Conservation (phyloP, 139 green algal species). For the Ettlia oleoabundans region DNA sequence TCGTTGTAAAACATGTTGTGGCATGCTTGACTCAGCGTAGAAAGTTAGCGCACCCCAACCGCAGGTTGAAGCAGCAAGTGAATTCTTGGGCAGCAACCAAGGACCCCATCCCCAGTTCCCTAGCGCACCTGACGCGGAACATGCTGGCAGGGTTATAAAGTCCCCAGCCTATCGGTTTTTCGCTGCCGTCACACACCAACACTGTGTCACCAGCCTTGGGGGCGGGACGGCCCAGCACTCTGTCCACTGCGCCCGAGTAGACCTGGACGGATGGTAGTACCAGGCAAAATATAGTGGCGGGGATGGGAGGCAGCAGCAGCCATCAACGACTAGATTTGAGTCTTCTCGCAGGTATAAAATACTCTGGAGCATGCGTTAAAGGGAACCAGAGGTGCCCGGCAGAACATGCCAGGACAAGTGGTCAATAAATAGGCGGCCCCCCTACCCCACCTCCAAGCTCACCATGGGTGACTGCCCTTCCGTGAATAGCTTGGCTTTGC, state of each 20-base stretch:
- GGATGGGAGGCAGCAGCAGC: neutral
- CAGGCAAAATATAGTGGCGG: neutral
- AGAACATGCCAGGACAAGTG: too few species aligned
- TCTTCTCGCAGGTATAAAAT: too few species aligned
- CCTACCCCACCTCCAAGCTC: too few species aligned
- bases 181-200: conserved; percentile 59
- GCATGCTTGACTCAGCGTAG: too few species aligned
- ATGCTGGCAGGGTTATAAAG: conserved; percentile 84
- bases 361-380: too few species aligned
- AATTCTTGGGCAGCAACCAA: too few species aligned
- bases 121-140: conserved; percentile 74
- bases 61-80: too few species aligned
- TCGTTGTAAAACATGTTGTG: too few species aligned
- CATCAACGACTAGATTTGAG: too few species aligned
- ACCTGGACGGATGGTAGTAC: conserved; percentile 46
- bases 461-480: conserved; percentile 13
- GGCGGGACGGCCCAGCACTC: conserved; percentile 58
- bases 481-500: conserved; percentile 74
- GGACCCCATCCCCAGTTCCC: neutral
- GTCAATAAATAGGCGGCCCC: too few species aligned
- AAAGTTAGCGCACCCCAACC: too few species aligned
- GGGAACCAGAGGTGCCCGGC: too few species aligned
- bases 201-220: conserved; percentile 68
- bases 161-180: conserved; percentile 72
- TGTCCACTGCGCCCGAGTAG: conserved; percentile 76